Evolutionary conservation across 305 asterid genomes (phyloP), one percentile per base, ranked within the genome.

Genomic region (Euphrasia arctica): DNA sequence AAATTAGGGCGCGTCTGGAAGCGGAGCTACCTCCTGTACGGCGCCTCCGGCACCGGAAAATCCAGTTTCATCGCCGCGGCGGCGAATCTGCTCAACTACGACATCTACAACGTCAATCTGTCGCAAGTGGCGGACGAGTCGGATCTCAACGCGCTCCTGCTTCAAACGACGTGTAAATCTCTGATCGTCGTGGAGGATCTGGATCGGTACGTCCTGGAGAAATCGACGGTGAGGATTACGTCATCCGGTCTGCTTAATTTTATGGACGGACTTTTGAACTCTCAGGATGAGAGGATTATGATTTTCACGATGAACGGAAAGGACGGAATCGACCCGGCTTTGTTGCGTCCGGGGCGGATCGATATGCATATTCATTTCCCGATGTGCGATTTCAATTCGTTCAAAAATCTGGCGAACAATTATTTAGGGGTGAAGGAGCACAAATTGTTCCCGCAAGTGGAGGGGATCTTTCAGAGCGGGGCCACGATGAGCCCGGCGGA

Each of bases 1-100:
- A 87, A 82, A 31, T 47, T 88, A 22, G 96, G 96, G 39, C 88
- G 96, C 11, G 87, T 85, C 58, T 88, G 95, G 95, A 79, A 67
- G 41, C 88, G 96, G 25, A 88, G 81, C 54, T 88, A 84, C 29
- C 91, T 88, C 27, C 86, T 88, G 43, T 84, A 84, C 66, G 96
- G 96, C 25, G 88, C 91, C 1, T 80, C 95, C 25, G 96, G 95
- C 11, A 88, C 96, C n/a, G 96, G 95, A 2, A 88, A 88, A 72
- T 88, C 95, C 27, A 80, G 95, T 54, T 88, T 88, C 82, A 63
- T 85, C 31, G 91, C 95, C 0, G 84, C 91, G 31, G 66, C 85
- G 66, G 88, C 96, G 9, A 84, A 84, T 73, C 80, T 77, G 31
- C 80, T 88, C 29, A 66, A 70, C 12, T 88, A 72, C 78, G 88